phyloP scores from a whole-genome alignment of 208 protist genomes.

The Acanthamoeba sp. region DNA sequence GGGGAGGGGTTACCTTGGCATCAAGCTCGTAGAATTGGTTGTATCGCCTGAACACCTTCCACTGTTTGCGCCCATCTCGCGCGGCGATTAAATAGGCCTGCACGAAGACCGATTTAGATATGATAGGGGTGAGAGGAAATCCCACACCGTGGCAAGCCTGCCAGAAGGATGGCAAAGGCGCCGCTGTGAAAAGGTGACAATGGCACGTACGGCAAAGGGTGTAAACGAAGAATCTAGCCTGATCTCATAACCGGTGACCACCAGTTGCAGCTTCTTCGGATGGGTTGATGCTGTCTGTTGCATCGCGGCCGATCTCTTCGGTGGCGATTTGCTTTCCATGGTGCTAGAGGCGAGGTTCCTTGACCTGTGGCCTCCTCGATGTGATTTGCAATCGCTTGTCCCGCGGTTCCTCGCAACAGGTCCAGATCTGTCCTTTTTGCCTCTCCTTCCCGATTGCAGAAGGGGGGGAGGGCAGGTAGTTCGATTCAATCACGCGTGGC shows the following conservation, averaged over 20 bases:
- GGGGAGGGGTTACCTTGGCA: slow-evolving; percentile 10
- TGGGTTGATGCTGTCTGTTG: not conserved
- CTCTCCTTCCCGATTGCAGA: not conserved
- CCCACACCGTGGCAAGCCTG: not conserved
- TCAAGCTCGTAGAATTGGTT: slow-evolving; percentile 72
- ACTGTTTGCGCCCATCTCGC: not conserved
- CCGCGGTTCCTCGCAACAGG: no score
- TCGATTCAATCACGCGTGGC: not conserved
- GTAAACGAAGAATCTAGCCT: slow-evolving; percentile 65
- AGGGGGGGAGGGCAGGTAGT: no score
- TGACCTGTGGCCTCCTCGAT: no score
- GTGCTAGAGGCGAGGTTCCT: no score
- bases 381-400: no score
- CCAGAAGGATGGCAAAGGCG: not conserved
- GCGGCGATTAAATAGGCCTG: slow-evolving; percentile 56
- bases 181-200: not conserved
- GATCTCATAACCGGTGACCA: slow-evolving; percentile 64
- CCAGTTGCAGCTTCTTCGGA: slow-evolving; percentile 9
- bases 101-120: no score
- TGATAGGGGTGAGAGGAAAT: not conserved
- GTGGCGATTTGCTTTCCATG: not conserved
- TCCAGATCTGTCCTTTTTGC: not conserved
- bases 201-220: slow-evolving; percentile 51
- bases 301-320: not conserved
- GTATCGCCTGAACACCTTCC: slow-evolving; percentile 46